phyloP scores from a whole-genome alignment of 345 rosid species.

The Eucalyptus lansdowneana region DNA sequence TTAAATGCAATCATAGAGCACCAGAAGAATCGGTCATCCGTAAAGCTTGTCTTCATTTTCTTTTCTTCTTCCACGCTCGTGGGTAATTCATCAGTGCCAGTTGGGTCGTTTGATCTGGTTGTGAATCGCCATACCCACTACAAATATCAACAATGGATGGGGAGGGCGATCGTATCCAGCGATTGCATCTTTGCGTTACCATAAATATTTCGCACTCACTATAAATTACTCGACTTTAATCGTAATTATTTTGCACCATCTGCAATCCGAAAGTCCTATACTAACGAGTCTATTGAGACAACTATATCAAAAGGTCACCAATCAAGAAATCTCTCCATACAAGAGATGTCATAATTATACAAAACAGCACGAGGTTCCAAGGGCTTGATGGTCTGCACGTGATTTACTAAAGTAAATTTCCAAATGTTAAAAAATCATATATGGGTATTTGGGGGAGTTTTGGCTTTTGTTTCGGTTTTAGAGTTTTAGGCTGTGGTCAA shows the following conservation, averaged over 20 bases:
- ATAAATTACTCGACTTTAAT: not conserved
- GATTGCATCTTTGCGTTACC: not conserved
- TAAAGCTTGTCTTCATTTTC: not conserved
- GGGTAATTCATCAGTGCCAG: not conserved
- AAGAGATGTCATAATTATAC: not conserved
- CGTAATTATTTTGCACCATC: not conserved
- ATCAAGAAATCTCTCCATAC: not conserved
- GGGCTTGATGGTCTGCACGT: not conserved
- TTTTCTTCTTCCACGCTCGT: not conserved
- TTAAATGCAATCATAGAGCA: not conserved
- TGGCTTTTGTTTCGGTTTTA: not conserved
- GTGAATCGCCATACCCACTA: not conserved
- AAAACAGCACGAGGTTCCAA: not conserved
- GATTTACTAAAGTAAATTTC: not conserved
- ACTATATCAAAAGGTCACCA: not conserved
- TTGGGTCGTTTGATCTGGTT: not conserved
- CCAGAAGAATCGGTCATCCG: not conserved
- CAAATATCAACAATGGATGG: not conserved
- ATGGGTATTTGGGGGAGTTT: not conserved
- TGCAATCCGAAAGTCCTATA: not conserved
- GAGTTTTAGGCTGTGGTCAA: not conserved
- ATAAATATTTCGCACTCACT: not conserved
- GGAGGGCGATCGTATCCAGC: not conserved
- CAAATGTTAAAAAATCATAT: not conserved
- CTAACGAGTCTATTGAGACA: accelerated